Conservation (phyloP, 192 early-diverging fungal species). For the Dispira parvispora region DNA sequence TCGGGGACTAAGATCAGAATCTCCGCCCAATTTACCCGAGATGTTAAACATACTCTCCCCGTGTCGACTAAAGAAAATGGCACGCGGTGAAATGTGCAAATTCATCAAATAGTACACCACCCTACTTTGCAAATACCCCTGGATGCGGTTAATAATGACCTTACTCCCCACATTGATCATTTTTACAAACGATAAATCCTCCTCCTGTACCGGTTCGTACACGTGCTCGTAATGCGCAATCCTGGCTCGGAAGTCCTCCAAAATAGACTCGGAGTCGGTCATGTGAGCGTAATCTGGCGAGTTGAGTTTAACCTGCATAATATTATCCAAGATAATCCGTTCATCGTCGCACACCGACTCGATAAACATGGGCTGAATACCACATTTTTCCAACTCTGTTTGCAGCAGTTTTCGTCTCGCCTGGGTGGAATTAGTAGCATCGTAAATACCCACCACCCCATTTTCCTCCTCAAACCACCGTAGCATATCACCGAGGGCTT, state of each 20-base stretch:
- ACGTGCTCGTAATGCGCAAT: constrained; percentile 83
- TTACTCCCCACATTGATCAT: constrained; percentile 84
- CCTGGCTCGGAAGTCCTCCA: constrained; percentile 75
- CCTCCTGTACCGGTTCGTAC: constrained; percentile 80
- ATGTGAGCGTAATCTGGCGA: constrained; percentile 82
- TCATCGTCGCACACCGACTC: constrained; percentile 89
- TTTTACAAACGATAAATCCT: constrained; percentile 72
- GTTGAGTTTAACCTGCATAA: constrained; percentile 86
- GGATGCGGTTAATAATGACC: constrained; percentile 87
- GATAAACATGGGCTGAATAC: constrained; percentile 89
- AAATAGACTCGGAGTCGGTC: constrained; percentile 74
- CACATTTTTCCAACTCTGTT: constrained; percentile 46
- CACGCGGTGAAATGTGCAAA: constrained; percentile 86
- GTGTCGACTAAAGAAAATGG: constrained; percentile 83
- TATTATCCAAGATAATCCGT: constrained; percentile 75
- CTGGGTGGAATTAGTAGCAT: constrained; percentile 92
- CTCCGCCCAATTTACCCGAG: constrained; percentile 83
- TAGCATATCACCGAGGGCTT: constrained; percentile 86
- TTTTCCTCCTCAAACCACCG: constrained; percentile 71
- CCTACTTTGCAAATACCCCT: constrained; percentile 87
- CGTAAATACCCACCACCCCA: constrained; percentile 85
- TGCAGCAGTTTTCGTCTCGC: constrained; percentile 58
- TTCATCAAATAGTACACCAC: constrained; percentile 99
- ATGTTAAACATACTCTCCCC: constrained; percentile 95
- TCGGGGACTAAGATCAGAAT: constrained; percentile 72